Percentiles rank a stretch among this genome's conserved stretches.
Conservation (phyloP, 139 green algal genomes). For the Coccomyxa sp. region DNA sequence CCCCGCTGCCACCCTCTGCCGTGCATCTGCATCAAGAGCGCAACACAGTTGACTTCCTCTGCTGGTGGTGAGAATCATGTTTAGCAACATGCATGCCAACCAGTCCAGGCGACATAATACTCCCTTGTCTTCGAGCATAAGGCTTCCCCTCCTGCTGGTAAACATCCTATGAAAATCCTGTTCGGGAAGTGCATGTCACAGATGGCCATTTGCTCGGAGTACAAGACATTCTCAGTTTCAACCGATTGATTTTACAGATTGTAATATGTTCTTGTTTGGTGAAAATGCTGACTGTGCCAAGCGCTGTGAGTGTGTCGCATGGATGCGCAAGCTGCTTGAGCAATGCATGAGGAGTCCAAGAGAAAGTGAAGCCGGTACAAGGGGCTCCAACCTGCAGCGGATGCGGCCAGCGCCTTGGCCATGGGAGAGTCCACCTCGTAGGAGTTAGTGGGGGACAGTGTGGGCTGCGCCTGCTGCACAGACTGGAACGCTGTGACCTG, state of each 20-base stretch:
- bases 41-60: not conserved
- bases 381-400: not conserved
- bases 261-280: too few relatives aligned
- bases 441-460: not conserved
- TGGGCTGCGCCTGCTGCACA: not conserved
- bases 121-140: not conserved
- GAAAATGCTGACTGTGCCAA: too few relatives aligned
- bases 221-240: too few relatives aligned
- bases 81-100: conserved; percentile 8
- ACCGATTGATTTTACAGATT: too few relatives aligned
- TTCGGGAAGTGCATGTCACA: too few relatives aligned
- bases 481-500: conserved; percentile 57
- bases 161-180: not conserved
- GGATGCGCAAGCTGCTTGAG: too few relatives aligned
- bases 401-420: conserved; percentile 3
- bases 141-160: not conserved
- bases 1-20: not conserved
- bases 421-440: conserved; percentile 12
- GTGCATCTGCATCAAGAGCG: not conserved
- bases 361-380: not conserved
- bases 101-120: not conserved
- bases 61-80: not conserved
- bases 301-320: too few relatives aligned
- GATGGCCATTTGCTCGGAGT: too few relatives aligned
- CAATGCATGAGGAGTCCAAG: not conserved